Conservation (phyloP, 148 eudicot genomes). For the Limonium bicolor region DNA sequence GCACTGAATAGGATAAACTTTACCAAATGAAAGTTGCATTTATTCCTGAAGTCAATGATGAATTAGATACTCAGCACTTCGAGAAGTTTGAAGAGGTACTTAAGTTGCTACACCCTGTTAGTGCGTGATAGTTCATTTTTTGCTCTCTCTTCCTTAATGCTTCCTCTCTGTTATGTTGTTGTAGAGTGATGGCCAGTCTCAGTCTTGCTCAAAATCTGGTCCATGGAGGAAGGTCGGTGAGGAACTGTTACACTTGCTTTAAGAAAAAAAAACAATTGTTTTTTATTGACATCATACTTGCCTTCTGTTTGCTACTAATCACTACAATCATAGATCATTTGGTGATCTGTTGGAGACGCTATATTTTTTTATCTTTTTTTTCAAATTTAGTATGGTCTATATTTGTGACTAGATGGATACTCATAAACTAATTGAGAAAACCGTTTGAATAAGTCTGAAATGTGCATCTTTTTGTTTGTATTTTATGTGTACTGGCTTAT, state of each 20-base stretch:
- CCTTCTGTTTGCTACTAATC: not conserved
- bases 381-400: not conserved
- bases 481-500: too few species aligned
- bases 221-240: constrained; percentile 97
- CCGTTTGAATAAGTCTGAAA: too few species aligned
- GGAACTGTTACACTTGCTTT: not conserved
- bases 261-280: not conserved
- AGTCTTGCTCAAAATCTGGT: constrained; percentile 54
- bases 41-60: constrained; percentile 96
- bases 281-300: not conserved
- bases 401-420: not conserved
- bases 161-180: constrained; percentile 8
- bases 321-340: too few species aligned
- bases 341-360: not conserved
- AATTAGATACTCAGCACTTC: constrained; percentile 94
- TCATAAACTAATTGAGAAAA: too few species aligned
- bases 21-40: constrained; percentile 94
- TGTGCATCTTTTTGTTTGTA: too few species aligned
- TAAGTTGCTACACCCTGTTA: not conserved
- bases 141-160: not conserved
- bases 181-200: constrained; percentile 59
- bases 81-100: constrained; percentile 94
- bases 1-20: constrained; percentile 63
- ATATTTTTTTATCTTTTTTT: not conserved
- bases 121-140: not conserved